Evolutionary conservation across 2,329 filamentous ascomycete genomes (phyloP), one percentile per base, ranked within the genome.

Genomic region (Aspergillus jensenii): DNA sequence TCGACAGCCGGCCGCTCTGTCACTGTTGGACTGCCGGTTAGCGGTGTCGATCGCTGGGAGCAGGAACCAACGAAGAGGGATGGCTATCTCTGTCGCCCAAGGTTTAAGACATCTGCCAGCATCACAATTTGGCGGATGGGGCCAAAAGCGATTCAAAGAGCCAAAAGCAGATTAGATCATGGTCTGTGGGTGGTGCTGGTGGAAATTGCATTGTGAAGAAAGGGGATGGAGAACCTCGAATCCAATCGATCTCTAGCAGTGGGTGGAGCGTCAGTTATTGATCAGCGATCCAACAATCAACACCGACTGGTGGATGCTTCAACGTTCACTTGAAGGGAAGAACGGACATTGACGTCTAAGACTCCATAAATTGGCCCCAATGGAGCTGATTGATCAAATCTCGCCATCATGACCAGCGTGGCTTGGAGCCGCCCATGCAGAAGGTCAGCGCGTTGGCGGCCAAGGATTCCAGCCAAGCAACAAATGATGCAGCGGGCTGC

Each of bases 401-500:
- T 19, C 50, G 21, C 25, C 27, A 40, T 35, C 40, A 17, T 31
- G 27, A 35, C 35, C 50, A 45, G 25, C 50, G 50, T 52, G 50
- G 50, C 40, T 52, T 52, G 40, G 49, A 17, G 47, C 19, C n/a
- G 49, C 23, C 39, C 23, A 23, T 33, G 39, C 39, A 44, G 25
- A 25, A 15, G 35, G 31, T 41, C 21, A 46, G 44, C 23, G n/a
- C 12, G 23, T 33, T 25, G 25, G 8, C 43, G 25, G 39, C 50
- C 40, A 40, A 45, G 40, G 40, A 43, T 45, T 52, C 25, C 15
- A 27, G 50, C 50, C 41, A 52, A 52, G 50, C 23, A 3, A 23
- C 6, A 11, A 19, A 52, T 52, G 50, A 52, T 52, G 50, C 50
- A 52, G 45, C 50, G 23, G 50, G 25, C 40, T 17, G n/a, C 50